Conservation (phyloP, 2,329 filamentous ascomycete genomes). For the Albifimbria verrucaria region DNA sequence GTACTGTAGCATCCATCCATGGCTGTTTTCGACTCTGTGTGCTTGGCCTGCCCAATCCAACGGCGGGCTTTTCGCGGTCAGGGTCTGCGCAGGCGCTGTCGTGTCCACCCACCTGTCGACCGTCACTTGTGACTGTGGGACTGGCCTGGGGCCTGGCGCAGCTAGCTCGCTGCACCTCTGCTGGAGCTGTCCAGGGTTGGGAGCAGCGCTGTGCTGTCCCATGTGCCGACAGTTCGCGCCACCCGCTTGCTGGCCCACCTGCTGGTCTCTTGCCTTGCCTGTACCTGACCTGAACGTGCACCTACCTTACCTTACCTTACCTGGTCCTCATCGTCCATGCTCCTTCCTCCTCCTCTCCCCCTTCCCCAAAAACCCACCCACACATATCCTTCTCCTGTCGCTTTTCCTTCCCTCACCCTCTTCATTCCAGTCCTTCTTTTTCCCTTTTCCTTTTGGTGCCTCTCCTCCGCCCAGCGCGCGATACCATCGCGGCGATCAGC, state of each 20-base stretch:
- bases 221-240: constrained; percentile 20
- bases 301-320: constrained; percentile 15
- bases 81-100: background rate
- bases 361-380: too few species aligned
- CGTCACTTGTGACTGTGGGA: background rate
- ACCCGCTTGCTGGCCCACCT: constrained; percentile 15
- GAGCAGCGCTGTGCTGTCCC: background rate
- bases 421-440: constrained; percentile 27
- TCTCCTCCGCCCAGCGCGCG: constrained; percentile 16
- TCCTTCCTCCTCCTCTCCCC: constrained; percentile 15
- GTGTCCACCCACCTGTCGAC: background rate
- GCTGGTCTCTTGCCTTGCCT: constrained; percentile 16
- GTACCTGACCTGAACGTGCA: constrained; percentile 3
- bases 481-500: constrained; percentile 15
- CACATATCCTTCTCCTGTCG: constrained; percentile 15
- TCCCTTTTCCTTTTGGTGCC: constrained; percentile 30
- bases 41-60: too few species aligned
- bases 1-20: background rate
- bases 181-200: background rate
- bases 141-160: background rate
- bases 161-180: background rate
- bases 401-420: constrained; percentile 21
- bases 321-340: constrained; percentile 21
- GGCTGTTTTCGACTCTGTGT: background rate
- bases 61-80: too few species aligned